phyloP scores from a whole-genome alignment of 2,329 filamentous ascomycete species.

The Diaporthe helianthi region DNA sequence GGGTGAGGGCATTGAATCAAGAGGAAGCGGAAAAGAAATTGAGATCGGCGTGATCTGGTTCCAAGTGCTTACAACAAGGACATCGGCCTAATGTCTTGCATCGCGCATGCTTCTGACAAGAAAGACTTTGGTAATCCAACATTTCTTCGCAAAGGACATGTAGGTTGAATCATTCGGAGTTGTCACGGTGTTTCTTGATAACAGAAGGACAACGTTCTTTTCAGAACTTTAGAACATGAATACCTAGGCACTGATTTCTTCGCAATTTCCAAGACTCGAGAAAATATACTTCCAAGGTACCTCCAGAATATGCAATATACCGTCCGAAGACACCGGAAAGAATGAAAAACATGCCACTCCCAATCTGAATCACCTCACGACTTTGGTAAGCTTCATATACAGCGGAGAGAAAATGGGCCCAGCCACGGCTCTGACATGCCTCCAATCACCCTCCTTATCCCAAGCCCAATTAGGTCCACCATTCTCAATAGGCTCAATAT shows the following conservation, averaged over 20 bases:
- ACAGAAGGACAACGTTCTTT: no score
- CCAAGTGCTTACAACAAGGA: no score
- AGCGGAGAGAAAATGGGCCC: neutral
- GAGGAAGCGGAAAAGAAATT: neutral
- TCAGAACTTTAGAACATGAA: no score
- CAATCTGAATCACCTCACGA: neutral
- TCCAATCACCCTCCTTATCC: conserved; percentile 1
- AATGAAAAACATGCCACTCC: neutral
- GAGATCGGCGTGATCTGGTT: neutral
- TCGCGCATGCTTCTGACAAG: no score
- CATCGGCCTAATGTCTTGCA: no score
- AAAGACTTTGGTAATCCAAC: no score
- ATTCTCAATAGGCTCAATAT: neutral
- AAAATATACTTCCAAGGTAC: neutral
- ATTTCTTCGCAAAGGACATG: no score
- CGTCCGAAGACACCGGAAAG: neutral
- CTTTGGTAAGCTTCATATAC: neutral
- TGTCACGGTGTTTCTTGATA: no score
- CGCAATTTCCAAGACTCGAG: neutral
- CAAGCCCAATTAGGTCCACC: conserved; percentile 2
- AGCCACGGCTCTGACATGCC: conserved; percentile 7
- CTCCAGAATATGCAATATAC: neutral
- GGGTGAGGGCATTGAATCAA: neutral
- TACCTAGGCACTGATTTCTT: neutral
- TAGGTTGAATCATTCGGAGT: no score